Conservation (phyloP, 176 grass and related monocot genomes). For the Triticum dicoccoides region DNA sequence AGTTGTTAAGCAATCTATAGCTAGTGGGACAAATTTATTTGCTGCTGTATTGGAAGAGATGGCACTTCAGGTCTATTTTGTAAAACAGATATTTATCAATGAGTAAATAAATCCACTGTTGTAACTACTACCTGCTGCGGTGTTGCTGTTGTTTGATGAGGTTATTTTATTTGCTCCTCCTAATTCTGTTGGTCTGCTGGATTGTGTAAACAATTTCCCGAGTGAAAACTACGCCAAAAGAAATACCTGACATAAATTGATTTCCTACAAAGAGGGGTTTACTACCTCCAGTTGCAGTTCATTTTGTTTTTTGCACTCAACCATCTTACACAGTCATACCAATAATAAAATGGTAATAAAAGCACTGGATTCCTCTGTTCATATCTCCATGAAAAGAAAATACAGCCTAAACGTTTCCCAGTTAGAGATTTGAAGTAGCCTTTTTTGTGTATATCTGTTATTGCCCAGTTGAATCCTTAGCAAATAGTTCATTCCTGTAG, state of each 20-base stretch:
- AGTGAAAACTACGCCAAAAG: conserved; percentile 18
- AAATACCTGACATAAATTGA: conserved; percentile 22
- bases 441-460: background rate
- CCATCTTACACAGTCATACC: no score
- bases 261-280: conserved; percentile 9
- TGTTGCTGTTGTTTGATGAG: conserved; percentile 47
- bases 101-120: conserved; percentile 60
- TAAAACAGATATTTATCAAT: conserved; percentile 81
- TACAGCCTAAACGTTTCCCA: conserved; percentile 9
- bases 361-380: conserved; percentile 5
- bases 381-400: conserved; percentile 22
- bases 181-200: conserved; percentile 3
- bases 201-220: background rate
- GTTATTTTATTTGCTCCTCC: conserved; percentile 43
- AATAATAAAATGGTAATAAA: no score
- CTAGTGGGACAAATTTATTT: conserved; percentile 97
- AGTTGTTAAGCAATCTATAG: conserved; percentile 93
- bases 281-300: conserved; percentile 4
- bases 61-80: conserved; percentile 98
- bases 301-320: conserved; percentile 23
- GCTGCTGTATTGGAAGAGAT: conserved; percentile 98
- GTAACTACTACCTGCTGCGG: conserved; percentile 52
- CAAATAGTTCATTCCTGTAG: background rate
- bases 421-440: conserved; percentile 18
- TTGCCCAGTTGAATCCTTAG: conserved; percentile 4